Evolutionary conservation across 805 yeast species (phyloP).

Genomic region (Ogataea henricii): DNA sequence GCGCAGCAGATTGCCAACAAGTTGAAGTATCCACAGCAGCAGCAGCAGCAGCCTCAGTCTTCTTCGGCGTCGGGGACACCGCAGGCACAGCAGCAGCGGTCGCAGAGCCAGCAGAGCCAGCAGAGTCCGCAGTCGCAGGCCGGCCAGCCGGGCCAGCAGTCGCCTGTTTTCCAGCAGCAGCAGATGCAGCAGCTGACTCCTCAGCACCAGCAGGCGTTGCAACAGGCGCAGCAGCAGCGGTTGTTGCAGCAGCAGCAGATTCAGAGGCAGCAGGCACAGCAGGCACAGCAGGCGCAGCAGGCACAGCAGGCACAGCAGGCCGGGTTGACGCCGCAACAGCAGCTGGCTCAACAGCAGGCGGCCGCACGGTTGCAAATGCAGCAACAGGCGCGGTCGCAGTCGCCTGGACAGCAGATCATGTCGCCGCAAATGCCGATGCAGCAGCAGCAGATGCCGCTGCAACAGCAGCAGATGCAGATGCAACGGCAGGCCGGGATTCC

Average conservation of each 20-base stretch:
- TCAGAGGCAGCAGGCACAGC: conserved; percentile 18
- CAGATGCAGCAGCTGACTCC: conserved; percentile 18
- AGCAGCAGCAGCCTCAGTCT: conserved; percentile 9
- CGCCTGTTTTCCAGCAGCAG: conserved; percentile 10
- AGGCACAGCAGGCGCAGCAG: conserved; percentile 10
- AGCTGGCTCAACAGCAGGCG: conserved; percentile 15
- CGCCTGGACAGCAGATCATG: conserved; percentile 16
- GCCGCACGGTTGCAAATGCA: conserved; percentile 16
- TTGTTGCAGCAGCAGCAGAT: conserved; percentile 29
- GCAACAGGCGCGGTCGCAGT: conserved; percentile 17
- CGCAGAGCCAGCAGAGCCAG: conserved; percentile 17
- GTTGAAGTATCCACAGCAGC: conserved; percentile 33
- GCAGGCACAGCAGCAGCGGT: conserved; percentile 11
- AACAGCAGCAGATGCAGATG: conserved; percentile 16
- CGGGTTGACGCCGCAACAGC: conserved; percentile 14
- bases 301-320: conserved; percentile 9
- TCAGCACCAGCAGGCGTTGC: conserved; percentile 26
- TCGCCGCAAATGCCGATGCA: conserved; percentile 9
- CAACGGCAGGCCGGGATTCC: conserved; percentile 14
- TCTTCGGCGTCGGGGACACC: conserved; percentile 3
- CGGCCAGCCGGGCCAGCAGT: conserved; percentile 1
- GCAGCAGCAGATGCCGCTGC: conserved; percentile 13
- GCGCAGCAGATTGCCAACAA: conserved; percentile 47
- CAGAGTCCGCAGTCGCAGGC: conserved; percentile 17
- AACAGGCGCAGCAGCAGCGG: conserved; percentile 25